Percentiles rank a stretch among this genome's conserved stretches.
Evolutionary conservation across 306 rosid genomes (phyloP).

Genomic region (Fragaria nilgerrensis): DNA sequence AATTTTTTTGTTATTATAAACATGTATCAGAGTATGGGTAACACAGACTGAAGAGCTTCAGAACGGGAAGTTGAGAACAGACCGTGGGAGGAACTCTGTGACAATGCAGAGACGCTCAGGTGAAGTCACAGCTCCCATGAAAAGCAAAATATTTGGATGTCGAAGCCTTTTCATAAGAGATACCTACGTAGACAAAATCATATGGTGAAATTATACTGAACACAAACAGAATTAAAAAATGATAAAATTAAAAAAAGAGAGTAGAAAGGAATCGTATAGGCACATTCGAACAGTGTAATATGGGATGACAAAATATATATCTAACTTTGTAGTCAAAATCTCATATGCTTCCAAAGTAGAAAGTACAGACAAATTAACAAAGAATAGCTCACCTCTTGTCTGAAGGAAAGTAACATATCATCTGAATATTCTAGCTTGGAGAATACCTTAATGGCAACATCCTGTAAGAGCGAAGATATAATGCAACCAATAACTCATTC

Average conservation of each 20-base stretch:
- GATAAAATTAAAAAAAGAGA: neutral
- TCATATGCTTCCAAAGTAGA: neutral
- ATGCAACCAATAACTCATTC: slow-evolving; percentile 27
- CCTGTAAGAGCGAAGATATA: slow-evolving; percentile 47
- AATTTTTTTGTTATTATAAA: slow-evolving; percentile 7
- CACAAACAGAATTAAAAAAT: slow-evolving; percentile 9
- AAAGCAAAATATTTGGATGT: slow-evolving; percentile 91
- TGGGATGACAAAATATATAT: neutral
- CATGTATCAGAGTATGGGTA: slow-evolving; percentile 4
- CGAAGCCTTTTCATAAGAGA: slow-evolving; percentile 95
- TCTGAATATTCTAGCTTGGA: slow-evolving; percentile 83
- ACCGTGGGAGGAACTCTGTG: slow-evolving; percentile 98
- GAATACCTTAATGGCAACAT: slow-evolving; percentile 92
- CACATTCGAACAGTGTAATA: neutral
- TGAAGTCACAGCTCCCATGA: slow-evolving; percentile 99
- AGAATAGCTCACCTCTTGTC: slow-evolving; percentile 72
- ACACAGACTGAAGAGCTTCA: slow-evolving; percentile 6
- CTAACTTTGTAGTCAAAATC: neutral
- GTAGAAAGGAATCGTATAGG: neutral
- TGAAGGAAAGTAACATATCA: slow-evolving; percentile 63
- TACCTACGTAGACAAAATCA: slow-evolving; percentile 45
- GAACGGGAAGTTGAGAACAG: slow-evolving; percentile 29
- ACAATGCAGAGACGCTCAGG: slow-evolving; percentile 89
- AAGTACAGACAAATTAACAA: neutral
- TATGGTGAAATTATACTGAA: slow-evolving; percentile 15